Evolutionary conservation across 2,329 filamentous ascomycete species (phyloP), one percentile per base, ranked within the genome.

Genomic region (Microcera coccophila): DNA sequence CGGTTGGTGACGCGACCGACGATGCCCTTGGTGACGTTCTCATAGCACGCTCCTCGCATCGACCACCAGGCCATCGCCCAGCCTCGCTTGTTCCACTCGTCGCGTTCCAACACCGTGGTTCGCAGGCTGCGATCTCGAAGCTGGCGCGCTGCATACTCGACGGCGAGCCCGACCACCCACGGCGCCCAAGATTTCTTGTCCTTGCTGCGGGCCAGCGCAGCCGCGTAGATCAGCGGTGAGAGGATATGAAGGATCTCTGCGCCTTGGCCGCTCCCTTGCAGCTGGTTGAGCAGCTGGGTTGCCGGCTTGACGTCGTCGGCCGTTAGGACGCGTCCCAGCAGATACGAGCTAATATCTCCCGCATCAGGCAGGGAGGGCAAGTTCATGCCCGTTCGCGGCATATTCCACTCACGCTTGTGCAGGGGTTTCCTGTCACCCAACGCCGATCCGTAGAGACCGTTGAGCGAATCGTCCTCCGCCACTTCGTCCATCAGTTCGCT

Each of bases 271-370:
- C 73, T 68, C 10, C 90, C 90, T 48, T 85, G 84, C 1, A 93
- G 77, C 26, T 82, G 82, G 62, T 94, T 90, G n/a, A 97, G 74
- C 5, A 98, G 78, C 41, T 86, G 84, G 26, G 85, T 84, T 0
- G 93, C 88, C 0, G 91, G 87, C 64, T 95, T 96, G 71, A 98
- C 93, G 62, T 97, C 93, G 67, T 98, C 93, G 8, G 93, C 89
- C 0, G 89, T 95, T 36, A 98, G 76, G 11, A 97, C 91, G 53
- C 94, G 90, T 24, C 85, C 84, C 18, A 95, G 80, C 4, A 98
- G 79, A 65, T 95, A 98, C 34, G 80, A 81, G 38, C 87, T 88
- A 45, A 96, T 90, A 55, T 95, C 88, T 39, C 83, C 78, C 1
- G 85, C 79, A 43, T 85, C 83, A 0, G 93, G 93, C 14, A 98